phyloP scores from a whole-genome alignment of 2,329 filamentous ascomycete genomes.

The Epicoccum nigrum region DNA sequence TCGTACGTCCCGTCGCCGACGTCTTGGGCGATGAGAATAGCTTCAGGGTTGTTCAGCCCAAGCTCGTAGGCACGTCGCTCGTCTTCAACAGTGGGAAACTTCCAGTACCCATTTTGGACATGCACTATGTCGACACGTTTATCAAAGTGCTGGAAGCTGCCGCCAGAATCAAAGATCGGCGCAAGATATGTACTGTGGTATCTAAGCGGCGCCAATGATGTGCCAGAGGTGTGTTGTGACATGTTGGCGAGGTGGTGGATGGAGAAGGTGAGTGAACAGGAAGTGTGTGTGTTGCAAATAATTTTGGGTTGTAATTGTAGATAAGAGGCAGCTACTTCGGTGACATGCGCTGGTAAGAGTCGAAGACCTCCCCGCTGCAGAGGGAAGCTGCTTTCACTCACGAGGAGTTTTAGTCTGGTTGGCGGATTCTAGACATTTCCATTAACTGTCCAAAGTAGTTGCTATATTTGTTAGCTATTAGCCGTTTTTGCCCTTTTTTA shows the following conservation, averaged over 20 bases:
- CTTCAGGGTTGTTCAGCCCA: conserved; percentile 24
- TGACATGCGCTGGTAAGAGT: no score
- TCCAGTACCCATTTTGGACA: conserved; percentile 21
- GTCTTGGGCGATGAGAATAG: conserved; percentile 21
- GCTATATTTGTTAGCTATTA: no score
- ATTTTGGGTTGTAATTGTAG: no score
- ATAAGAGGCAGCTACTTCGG: no score
- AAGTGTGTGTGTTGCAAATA: no score
- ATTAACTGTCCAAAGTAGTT: no score
- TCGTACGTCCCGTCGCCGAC: conserved; percentile 10
- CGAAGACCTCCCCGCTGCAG: background rate
- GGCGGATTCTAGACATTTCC: no score
- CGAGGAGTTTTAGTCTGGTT: no score
- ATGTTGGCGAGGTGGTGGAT: background rate
- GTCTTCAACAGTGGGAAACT: conserved; percentile 19
- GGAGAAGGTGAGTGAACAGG: no score
- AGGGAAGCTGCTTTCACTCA: background rate
- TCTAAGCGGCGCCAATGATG: no score
- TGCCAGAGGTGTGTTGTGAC: background rate
- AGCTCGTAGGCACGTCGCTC: conserved; percentile 19
- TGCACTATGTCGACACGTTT: conserved; percentile 7
- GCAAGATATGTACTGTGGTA: conserved; percentile 19
- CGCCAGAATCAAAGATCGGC: conserved; percentile 1
- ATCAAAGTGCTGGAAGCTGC: conserved; percentile 19
- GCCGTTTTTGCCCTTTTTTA: no score